phyloP scores from a whole-genome alignment of 192 early-diverging fungal species.

The Linderina pennispora region DNA sequence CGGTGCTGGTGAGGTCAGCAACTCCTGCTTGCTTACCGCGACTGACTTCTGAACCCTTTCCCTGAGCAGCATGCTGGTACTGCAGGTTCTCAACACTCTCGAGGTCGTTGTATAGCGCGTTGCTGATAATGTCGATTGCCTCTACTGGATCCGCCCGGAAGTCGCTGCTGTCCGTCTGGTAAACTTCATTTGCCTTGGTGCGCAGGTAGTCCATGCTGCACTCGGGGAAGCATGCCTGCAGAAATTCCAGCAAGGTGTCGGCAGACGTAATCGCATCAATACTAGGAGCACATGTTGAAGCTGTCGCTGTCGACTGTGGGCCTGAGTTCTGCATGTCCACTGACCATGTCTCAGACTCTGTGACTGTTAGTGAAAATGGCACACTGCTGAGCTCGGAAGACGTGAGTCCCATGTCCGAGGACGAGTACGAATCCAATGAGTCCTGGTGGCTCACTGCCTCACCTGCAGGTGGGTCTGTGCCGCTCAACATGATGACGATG shows the following conservation, averaged over 20 bases:
- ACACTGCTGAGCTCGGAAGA: too few relatives aligned
- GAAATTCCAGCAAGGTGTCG: constrained; percentile 20
- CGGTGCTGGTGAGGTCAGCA: background rate
- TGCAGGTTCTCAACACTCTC: constrained; percentile 25
- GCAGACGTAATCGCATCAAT: constrained; percentile 27
- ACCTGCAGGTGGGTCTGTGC: too few relatives aligned
- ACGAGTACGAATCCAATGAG: too few relatives aligned
- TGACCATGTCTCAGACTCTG: too few relatives aligned
- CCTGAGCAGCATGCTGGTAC: constrained; percentile 4
- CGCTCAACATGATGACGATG: constrained; percentile 39
- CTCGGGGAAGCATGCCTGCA: constrained; percentile 37
- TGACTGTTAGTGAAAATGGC: too few relatives aligned
- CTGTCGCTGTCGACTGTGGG: too few relatives aligned
- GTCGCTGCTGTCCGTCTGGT: background rate
- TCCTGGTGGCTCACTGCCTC: too few relatives aligned
- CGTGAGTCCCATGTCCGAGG: too few relatives aligned
- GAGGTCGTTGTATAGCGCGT: constrained; percentile 34
- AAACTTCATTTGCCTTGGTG: constrained; percentile 18
- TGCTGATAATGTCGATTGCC: constrained; percentile 38
- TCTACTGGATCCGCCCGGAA: constrained; percentile 38
- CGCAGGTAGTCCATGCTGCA: constrained; percentile 30
- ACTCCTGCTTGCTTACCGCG: too few relatives aligned
- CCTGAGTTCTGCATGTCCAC: too few relatives aligned
- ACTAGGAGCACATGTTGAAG: too few relatives aligned
- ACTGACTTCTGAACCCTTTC: background rate